Conservation (phyloP, 495 filamentous ascomycete genomes). For the Xylaria longipes region DNA sequence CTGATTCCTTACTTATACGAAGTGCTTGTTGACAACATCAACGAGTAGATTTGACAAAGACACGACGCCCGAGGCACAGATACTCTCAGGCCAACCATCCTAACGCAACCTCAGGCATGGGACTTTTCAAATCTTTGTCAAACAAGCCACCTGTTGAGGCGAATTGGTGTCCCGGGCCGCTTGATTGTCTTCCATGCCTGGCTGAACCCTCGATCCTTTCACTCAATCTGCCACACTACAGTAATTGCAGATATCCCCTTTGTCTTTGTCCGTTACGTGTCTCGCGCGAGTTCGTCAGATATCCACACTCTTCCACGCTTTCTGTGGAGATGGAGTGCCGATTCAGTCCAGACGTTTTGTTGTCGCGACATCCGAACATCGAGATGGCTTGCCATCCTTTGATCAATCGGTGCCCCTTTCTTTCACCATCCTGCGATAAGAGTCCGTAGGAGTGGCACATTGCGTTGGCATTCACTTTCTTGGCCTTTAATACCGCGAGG, state of each 20-base stretch:
- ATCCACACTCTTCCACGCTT: slow-evolving; percentile 12
- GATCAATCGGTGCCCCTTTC: slow-evolving; percentile 16
- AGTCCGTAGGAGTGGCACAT: slow-evolving; percentile 6
- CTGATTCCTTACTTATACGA: background rate
- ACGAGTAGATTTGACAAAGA: slow-evolving; percentile 15
- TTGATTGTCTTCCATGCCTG: slow-evolving; percentile 6
- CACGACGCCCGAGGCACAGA: background rate
- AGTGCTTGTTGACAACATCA: background rate
- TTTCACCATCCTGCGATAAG: slow-evolving; percentile 20
- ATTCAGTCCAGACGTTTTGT: slow-evolving; percentile 8
- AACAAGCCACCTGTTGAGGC: slow-evolving; percentile 3
- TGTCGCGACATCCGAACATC: slow-evolving; percentile 7
- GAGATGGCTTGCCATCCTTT: slow-evolving; percentile 22
- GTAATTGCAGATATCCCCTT: background rate
- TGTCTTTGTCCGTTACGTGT: slow-evolving; percentile 17
- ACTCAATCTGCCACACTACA: background rate
- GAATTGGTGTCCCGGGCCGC: background rate
- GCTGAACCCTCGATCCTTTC: slow-evolving; percentile 22
- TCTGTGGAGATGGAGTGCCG: slow-evolving; percentile 4
- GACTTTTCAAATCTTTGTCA: slow-evolving; percentile 10
- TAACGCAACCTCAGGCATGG: background rate
- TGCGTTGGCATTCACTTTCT: slow-evolving; percentile 15
- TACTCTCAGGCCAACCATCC: background rate
- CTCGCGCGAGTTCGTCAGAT: slow-evolving; percentile 14
- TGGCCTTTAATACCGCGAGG: slow-evolving; percentile 17